Percentiles rank a stretch among this genome's conserved stretches.
Conservation (phyloP, 2,329 filamentous ascomycete genomes). For the Diplodia scrobiculata region DNA sequence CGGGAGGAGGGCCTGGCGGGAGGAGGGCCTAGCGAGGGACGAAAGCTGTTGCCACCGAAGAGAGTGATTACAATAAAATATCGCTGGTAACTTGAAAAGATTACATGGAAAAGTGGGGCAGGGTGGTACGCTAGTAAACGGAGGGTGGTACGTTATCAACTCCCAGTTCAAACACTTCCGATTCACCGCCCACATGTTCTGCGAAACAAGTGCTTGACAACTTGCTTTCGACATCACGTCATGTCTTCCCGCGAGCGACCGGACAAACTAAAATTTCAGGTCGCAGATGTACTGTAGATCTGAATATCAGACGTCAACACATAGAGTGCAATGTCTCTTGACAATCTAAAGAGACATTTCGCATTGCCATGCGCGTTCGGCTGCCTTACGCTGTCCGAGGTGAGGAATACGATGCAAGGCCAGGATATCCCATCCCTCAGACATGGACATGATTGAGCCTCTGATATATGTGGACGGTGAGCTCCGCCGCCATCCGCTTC, state of each 20-base stretch:
- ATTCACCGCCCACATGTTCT: not conserved
- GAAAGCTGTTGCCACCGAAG: no score
- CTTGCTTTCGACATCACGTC: not conserved
- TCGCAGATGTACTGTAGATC: not conserved
- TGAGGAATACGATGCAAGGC: conserved; percentile 2
- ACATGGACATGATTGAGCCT: not conserved
- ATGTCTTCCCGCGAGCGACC: not conserved
- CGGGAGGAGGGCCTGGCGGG: no score
- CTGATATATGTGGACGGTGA: not conserved
- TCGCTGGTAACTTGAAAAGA: no score
- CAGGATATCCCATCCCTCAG: conserved; percentile 12
- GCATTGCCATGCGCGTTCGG: not conserved
- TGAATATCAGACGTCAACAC: not conserved
- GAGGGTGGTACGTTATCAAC: no score
- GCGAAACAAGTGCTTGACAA: not conserved
- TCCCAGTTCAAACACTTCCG: not conserved
- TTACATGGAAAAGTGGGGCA: no score
- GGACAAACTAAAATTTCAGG: not conserved
- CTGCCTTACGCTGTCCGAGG: not conserved
- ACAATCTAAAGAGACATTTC: not conserved
- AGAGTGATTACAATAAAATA: no score
- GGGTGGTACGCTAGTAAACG: no score
- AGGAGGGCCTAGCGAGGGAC: no score
- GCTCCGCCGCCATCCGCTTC: conserved; percentile 10
- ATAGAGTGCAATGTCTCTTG: not conserved